Evolutionary conservation across 306 rosid species (phyloP).

Genomic region (Abrus precatorius): DNA sequence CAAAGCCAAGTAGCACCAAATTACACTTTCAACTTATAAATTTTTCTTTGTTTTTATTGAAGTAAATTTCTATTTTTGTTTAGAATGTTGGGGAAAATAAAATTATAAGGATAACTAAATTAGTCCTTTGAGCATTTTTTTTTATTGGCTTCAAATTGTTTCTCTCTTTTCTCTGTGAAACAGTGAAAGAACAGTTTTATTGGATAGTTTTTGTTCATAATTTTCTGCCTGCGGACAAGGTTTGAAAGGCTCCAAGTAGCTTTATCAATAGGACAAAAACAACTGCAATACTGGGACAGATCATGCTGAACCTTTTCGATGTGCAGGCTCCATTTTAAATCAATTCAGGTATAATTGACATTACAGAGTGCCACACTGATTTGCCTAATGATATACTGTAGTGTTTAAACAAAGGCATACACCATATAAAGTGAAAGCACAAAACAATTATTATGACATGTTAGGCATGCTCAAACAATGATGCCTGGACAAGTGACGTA

Average conservation of each 20-base stretch:
- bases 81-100: slow-evolving; percentile 1
- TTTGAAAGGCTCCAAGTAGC: not conserved
- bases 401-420: slow-evolving; percentile 57
- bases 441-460: slow-evolving; percentile 60
- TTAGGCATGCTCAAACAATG: slow-evolving; percentile 70
- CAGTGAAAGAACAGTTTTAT: not conserved
- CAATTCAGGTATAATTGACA: slow-evolving; percentile 42
- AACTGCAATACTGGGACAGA: slow-evolving; percentile 17
- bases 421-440: slow-evolving; percentile 57
- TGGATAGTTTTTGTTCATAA: slow-evolving; percentile 8
- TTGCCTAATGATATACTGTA: slow-evolving; percentile 45
- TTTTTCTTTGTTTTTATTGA: not conserved
- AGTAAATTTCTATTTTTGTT: not conserved
- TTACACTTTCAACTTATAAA: slow-evolving; percentile 6
- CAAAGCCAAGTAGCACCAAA: not conserved
- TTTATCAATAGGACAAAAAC: slow-evolving; percentile 39
- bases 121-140: not conserved
- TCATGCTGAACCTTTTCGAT: slow-evolving; percentile 40
- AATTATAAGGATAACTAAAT: not conserved
- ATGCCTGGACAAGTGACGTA: slow-evolving; percentile 61
- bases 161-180: not conserved
- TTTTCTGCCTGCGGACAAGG: slow-evolving; percentile 29
- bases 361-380: slow-evolving; percentile 18
- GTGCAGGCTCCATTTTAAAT: slow-evolving; percentile 56
- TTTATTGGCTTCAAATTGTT: not conserved